phyloP scores from a whole-genome alignment of 2,329 filamentous ascomycete species.

The Geosmithia putterillii region DNA sequence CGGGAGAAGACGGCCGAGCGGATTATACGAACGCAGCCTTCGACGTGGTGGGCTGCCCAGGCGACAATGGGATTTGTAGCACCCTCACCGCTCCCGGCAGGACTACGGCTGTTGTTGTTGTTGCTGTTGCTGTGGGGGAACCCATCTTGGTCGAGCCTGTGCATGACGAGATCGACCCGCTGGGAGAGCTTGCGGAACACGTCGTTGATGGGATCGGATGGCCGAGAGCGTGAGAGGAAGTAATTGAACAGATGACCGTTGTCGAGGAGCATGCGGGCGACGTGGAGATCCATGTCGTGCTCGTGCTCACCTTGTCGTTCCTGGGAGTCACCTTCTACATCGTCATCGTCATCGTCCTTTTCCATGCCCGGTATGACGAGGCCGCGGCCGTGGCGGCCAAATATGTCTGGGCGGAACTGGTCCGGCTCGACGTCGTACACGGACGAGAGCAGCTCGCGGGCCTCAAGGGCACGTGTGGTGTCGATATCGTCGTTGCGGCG shows the following conservation, averaged over 20 bases:
- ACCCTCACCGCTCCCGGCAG: too few species aligned
- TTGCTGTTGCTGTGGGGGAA: not conserved
- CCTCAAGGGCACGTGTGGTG: constrained; percentile 30
- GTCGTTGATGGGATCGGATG: constrained; percentile 30
- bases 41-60: constrained; percentile 38
- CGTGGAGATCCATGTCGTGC: constrained; percentile 34
- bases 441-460: constrained; percentile 37
- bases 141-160: constrained; percentile 22
- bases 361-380: constrained; percentile 10
- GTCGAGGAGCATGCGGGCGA: constrained; percentile 40
- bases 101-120: not conserved
- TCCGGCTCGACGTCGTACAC: constrained; percentile 25
- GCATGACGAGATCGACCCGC: constrained; percentile 33
- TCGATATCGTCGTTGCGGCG: constrained; percentile 16
- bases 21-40: constrained; percentile 28
- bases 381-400: constrained; percentile 14
- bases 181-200: constrained; percentile 35
- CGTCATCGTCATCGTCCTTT: not conserved
- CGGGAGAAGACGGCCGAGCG: constrained; percentile 25
- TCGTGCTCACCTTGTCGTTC: constrained; percentile 12
- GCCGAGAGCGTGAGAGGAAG: constrained; percentile 31
- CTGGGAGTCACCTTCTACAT: not conserved
- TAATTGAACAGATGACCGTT: constrained; percentile 43
- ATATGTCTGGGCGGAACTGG: constrained; percentile 34
- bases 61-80: constrained; percentile 18